Conservation (phyloP, 805 yeast species). For the Monosporozyma aerobia region DNA sequence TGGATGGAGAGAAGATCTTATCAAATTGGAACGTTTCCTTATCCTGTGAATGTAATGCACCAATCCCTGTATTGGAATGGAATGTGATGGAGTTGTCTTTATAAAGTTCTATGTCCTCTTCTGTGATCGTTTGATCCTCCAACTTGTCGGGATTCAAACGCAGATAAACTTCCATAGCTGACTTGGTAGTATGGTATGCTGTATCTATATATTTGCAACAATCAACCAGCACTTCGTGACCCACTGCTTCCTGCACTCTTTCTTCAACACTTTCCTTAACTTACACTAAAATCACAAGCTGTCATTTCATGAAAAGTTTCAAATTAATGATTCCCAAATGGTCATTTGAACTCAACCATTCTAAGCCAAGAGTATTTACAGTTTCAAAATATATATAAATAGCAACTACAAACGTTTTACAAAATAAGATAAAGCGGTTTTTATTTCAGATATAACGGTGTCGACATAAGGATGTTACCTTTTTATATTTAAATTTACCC, state of each 20-base stretch:
- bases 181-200: neutral
- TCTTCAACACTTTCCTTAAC: neutral
- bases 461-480: conserved; percentile 29
- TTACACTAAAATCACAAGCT: neutral
- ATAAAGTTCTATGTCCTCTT: neutral
- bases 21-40: conserved; percentile 1
- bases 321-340: too few species aligned
- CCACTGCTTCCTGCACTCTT: neutral
- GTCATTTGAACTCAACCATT: too few species aligned
- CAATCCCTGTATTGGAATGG: conserved; percentile 1
- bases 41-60: neutral
- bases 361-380: conserved; percentile 1
- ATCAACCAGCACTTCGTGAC: neutral
- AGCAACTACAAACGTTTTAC: neutral
- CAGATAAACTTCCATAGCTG: conserved; percentile 6
- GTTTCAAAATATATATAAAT: too few species aligned
- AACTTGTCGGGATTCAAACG: conserved; percentile 1
- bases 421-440: neutral
- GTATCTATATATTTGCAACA: neutral
- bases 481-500: conserved; percentile 15
- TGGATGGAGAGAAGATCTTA: conserved; percentile 1
- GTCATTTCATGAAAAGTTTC: neutral
- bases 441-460: conserved; percentile 5
- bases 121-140: neutral
- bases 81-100: neutral